Evolutionary conservation across 768 basidiomycete genomes (phyloP).

Genomic region (Mycena leptocephala): DNA sequence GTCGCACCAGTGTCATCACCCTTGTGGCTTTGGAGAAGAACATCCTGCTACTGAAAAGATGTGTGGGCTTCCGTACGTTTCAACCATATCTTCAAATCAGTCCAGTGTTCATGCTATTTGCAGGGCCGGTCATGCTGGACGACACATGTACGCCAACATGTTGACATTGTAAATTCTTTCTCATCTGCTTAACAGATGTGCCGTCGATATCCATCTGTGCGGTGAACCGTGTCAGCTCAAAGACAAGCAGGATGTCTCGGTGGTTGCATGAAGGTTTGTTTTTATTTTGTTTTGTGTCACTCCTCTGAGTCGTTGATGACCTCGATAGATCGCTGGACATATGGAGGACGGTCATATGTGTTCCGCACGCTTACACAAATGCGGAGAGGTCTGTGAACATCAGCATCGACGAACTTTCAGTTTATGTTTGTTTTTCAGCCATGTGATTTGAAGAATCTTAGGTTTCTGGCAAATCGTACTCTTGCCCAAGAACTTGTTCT

Average conservation of each 20-base stretch:
- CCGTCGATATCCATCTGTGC: slow-evolving; percentile 67
- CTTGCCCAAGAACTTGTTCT: slow-evolving; percentile 61
- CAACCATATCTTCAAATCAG: neutral
- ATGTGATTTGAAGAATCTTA: slow-evolving; percentile 55
- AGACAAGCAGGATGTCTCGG: slow-evolving; percentile 67
- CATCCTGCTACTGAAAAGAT: slow-evolving; percentile 45
- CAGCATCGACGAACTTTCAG: neutral
- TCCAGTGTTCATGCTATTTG: neutral
- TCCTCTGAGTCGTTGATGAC: neutral
- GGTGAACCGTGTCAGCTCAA: slow-evolving; percentile 65
- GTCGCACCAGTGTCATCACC: slow-evolving; percentile 60
- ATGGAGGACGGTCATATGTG: slow-evolving; percentile 67
- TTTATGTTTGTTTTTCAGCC: slow-evolving; percentile 50
- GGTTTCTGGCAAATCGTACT: slow-evolving; percentile 44
- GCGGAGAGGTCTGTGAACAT: slow-evolving; percentile 62
- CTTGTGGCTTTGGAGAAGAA: slow-evolving; percentile 61
- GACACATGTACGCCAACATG: slow-evolving; percentile 63
- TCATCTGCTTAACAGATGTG: slow-evolving; percentile 58
- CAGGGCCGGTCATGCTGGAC: slow-evolving; percentile 75
- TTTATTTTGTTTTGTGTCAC: neutral
- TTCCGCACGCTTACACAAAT: slow-evolving; percentile 67
- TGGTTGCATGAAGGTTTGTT: slow-evolving; percentile 69
- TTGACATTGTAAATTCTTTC: neutral
- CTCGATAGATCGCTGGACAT: slow-evolving; percentile 62
- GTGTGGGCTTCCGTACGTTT: slow-evolving; percentile 66